phyloP scores from a whole-genome alignment of 768 basidiomycete genomes.

The Amanita subjunquillea region DNA sequence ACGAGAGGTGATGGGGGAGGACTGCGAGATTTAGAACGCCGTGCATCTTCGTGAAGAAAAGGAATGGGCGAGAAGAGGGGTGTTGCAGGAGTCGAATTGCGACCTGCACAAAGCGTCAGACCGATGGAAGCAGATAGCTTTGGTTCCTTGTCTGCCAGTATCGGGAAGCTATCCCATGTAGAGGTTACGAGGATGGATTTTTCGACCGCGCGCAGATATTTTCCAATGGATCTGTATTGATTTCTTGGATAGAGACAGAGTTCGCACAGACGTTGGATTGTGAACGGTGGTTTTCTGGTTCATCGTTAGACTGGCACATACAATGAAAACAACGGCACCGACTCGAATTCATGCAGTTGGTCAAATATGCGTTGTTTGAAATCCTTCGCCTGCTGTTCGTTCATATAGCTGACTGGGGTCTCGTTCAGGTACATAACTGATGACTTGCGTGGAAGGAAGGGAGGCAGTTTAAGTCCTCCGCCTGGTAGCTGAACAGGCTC shows the following conservation, averaged over 20 bases:
- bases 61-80: conserved; percentile 84
- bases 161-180: conserved; percentile 61
- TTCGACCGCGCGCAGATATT: conserved; percentile 83
- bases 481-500: conserved; percentile 30
- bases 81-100: conserved; percentile 56
- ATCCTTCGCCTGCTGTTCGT: conserved; percentile 46
- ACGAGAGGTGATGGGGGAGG: conserved; percentile 69
- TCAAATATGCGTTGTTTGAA: conserved; percentile 46
- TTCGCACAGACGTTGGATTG: conserved; percentile 84
- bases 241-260: conserved; percentile 58
- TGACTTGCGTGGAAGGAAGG: conserved; percentile 55
- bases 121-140: conserved; percentile 27
- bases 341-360: conserved; percentile 75
- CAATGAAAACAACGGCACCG: conserved; percentile 14
- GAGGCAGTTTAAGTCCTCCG: conserved; percentile 62
- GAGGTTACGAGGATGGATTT: conserved; percentile 80
- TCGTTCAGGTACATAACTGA: conserved; percentile 40
- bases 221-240: conserved; percentile 72
- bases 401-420: conserved; percentile 49
- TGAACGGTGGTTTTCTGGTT: conserved; percentile 65
- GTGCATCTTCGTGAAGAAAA: conserved; percentile 76
- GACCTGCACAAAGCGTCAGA: conserved; percentile 33
- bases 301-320: background rate
- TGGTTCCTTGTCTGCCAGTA: conserved; percentile 28
- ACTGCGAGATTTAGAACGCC: conserved; percentile 69